These are phyloP conservation scores for Arachnomyces sp. DNA, from an alignment of 2,329 filamentous ascomycete genomes.

Conservation along the genomic window DNA sequence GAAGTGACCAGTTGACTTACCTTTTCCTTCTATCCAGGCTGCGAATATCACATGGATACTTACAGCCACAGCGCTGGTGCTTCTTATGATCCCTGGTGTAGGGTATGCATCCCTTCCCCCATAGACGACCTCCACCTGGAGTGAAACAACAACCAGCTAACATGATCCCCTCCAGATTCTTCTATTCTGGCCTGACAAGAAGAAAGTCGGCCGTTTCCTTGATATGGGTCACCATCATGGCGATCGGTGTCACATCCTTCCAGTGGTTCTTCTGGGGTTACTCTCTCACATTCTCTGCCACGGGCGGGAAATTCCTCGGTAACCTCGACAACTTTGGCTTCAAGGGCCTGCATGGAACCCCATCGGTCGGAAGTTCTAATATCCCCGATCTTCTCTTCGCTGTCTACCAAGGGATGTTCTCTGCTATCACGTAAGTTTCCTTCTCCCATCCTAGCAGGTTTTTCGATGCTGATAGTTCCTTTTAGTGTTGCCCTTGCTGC, in stretches of 20 bases:
- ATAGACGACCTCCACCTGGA: too few species aligned
- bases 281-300: constrained; percentile 52
- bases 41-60: constrained; percentile 80
- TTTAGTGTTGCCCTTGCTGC: constrained; percentile 68
- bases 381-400: constrained; percentile 80
- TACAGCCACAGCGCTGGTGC: constrained; percentile 65
- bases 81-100: constrained; percentile 89
- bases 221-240: constrained; percentile 77
- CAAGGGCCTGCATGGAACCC: constrained; percentile 62
- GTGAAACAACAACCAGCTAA: constrained; percentile 12
- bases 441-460: neutral
- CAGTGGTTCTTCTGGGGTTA: constrained; percentile 87
- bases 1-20: neutral
- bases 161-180: constrained; percentile 53
- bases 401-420: constrained; percentile 55
- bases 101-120: constrained; percentile 40
- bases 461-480: constrained; percentile 20
- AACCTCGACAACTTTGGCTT: constrained; percentile 68
- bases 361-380: constrained; percentile 62
- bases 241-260: constrained; percentile 69
- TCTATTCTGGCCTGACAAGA: constrained; percentile 83
- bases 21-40: constrained; percentile 43
- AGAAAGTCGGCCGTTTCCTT: constrained; percentile 82
- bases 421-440: constrained; percentile 66
- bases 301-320: constrained; percentile 55